Conservation (phyloP, 2,329 filamentous ascomycete genomes). For the Chaetomiaceae sp. region DNA sequence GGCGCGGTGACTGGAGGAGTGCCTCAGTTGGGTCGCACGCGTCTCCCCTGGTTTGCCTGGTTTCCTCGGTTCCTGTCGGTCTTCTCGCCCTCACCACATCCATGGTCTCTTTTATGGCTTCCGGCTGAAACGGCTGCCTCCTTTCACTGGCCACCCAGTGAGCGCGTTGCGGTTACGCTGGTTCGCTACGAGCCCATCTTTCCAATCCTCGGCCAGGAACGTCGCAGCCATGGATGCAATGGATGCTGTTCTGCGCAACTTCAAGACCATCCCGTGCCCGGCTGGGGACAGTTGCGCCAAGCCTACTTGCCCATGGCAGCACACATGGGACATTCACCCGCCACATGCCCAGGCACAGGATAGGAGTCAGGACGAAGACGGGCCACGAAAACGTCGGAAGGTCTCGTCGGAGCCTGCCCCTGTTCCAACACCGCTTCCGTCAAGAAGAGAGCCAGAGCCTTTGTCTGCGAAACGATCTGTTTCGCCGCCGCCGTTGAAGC, state of each 20-base stretch:
- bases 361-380: conserved; percentile 15
- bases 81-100: too few relatives aligned
- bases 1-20: too few relatives aligned
- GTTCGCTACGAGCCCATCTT: too few relatives aligned
- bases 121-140: not conserved
- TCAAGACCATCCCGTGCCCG: conserved; percentile 26
- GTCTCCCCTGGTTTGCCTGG: too few relatives aligned
- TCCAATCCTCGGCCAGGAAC: too few relatives aligned
- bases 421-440: not conserved
- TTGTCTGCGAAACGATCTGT: conserved; percentile 17
- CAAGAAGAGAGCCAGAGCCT: conserved; percentile 1
- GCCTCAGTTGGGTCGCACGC: too few relatives aligned
- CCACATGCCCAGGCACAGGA: not conserved
- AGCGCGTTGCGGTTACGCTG: too few relatives aligned
- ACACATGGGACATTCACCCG: conserved; percentile 20
- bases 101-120: not conserved
- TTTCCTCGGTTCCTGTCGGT: too few relatives aligned
- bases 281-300: conserved; percentile 22
- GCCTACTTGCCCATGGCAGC: conserved; percentile 20
- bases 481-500: conserved; percentile 24
- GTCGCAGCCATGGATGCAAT: conserved; percentile 13
- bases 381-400: conserved; percentile 24
- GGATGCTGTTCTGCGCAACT: conserved; percentile 25
- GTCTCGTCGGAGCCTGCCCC: conserved; percentile 16
- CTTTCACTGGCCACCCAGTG: too few relatives aligned